Base-by-base conservation (phyloP, 352 stramenopile species). In the Globisporangium ultimum region DNA sequence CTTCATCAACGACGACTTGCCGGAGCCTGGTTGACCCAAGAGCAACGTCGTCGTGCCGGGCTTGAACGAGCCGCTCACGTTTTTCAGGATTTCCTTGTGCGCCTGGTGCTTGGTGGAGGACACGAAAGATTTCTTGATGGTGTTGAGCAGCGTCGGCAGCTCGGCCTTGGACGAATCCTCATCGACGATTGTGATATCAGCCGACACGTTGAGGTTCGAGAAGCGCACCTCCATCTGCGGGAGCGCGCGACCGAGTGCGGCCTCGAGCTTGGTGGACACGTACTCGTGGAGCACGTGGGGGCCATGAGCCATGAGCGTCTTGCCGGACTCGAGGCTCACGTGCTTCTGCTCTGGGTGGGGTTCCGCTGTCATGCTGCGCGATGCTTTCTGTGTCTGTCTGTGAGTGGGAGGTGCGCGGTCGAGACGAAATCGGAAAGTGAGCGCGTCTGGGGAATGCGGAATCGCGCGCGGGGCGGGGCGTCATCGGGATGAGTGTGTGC, bases 1-100 rank as follows among this genome's bases (percentile, higher is more conserved):
- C 6, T 72, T 72, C 60, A 79, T 67, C 1, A 79, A 53, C 13
- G 64, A 60, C 9, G 71, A 72, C 48, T 79, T 79, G 43, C 71
- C 71, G 15, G 71, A 79, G 2, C 69, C 55, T 12, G 67, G 67
- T 22, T 77, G 68, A 7, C 71, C 71, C n/a, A n/a, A n/a, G n/a
- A 79, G 56, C 17, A 79, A 8, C n/a, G 71, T 77, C 22, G 68
- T 72, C 1, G 64, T 72, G 21, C 68, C 65, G 2, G 71, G 68
- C 15, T 66, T 63, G 20, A 79, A 52, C 34, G 64, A 43, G 75
- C n/a, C n/a, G n/a, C n/a, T n/a, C n/a, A n/a, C n/a, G n/a, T n/a
- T n/a, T n/a, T n/a, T n/a, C n/a, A n/a, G 58, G 58, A 78, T 75
- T 20, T 67, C 53, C 54, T 78, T 78, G 15, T 62, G 59, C 53